Percentiles rank a stretch among this genome's conserved stretches.
These are phyloP conservation scores for Apiospora rasikravindrae DNA, from an alignment of 2,329 filamentous ascomycete genomes.

Conservation along the genomic window DNA sequence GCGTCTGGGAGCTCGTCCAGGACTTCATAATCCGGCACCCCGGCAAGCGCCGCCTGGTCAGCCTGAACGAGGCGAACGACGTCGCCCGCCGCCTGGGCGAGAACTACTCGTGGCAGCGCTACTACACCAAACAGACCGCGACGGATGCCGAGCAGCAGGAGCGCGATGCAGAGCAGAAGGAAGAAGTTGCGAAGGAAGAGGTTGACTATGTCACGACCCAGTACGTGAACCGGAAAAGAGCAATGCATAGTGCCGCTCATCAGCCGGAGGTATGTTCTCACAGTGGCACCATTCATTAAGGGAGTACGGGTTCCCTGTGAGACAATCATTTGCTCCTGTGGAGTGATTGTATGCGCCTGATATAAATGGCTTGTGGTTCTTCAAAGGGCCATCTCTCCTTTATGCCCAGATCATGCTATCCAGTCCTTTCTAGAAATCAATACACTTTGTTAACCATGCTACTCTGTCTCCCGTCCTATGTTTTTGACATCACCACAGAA, in stretches of 20 bases:
- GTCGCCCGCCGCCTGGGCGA: slow-evolving; percentile 62
- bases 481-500: not conserved
- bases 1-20: slow-evolving; percentile 30
- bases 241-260: not conserved
- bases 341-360: not conserved
- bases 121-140: slow-evolving; percentile 24
- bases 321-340: not conserved
- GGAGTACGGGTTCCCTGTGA: too few relatives aligned
- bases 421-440: not conserved
- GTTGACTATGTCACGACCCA: slow-evolving; percentile 20
- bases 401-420: not conserved
- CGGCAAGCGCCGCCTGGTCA: slow-evolving; percentile 55
- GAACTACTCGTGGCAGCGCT: slow-evolving; percentile 44
- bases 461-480: not conserved
- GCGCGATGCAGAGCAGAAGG: slow-evolving; percentile 21
- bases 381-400: not conserved
- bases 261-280: not conserved
- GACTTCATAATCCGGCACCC: slow-evolving; percentile 32
- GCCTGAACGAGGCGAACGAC: slow-evolving; percentile 62
- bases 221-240: not conserved
- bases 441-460: not conserved
- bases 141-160: slow-evolving; percentile 1
- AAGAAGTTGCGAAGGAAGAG: not conserved
- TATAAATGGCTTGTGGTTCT: not conserved
- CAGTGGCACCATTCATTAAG: not conserved